These are phyloP conservation scores for Mucor lusitanicus DNA, from an alignment of 371 early-diverging fungal species.

Conservation along the genomic window DNA sequence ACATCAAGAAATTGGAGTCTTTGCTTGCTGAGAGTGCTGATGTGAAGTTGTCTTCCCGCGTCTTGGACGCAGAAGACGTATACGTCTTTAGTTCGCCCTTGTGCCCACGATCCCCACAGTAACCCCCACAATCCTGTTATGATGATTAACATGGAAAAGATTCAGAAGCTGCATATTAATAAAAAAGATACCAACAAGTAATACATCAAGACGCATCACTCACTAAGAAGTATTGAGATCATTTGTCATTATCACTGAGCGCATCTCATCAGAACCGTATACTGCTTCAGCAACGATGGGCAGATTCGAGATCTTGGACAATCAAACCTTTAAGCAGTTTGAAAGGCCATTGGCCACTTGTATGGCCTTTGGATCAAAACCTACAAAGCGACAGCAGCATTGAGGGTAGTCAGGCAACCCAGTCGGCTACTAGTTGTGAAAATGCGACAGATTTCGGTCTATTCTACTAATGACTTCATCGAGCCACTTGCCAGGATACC, in stretches of 20 bases:
- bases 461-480: too few species aligned
- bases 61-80: too few species aligned
- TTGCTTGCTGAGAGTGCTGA: too few species aligned
- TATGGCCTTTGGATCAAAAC: background rate
- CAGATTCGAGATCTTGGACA: slow-evolving; percentile 69
- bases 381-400: too few species aligned
- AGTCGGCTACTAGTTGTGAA: too few species aligned
- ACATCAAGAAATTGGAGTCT: too few species aligned
- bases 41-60: too few species aligned
- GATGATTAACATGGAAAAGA: slow-evolving; percentile 88
- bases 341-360: slow-evolving; percentile 47
- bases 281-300: slow-evolving; percentile 33
- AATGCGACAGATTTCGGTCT: too few species aligned
- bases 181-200: slow-evolving; percentile 69
- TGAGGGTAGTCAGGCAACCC: too few species aligned
- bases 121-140: too few species aligned
- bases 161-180: slow-evolving; percentile 90
- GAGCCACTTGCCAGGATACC: background rate
- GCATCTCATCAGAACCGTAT: slow-evolving; percentile 31
- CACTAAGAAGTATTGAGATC: slow-evolving; percentile 61
- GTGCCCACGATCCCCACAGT: too few species aligned
- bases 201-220: slow-evolving; percentile 75
- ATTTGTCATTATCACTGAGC: slow-evolving; percentile 66
- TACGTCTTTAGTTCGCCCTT: too few species aligned
- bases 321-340: slow-evolving; percentile 59